Percentiles rank a stretch among this genome's conserved stretches.
phyloP scores from a whole-genome alignment of 305 asterid genomes.

The Plantago coronopus region DNA sequence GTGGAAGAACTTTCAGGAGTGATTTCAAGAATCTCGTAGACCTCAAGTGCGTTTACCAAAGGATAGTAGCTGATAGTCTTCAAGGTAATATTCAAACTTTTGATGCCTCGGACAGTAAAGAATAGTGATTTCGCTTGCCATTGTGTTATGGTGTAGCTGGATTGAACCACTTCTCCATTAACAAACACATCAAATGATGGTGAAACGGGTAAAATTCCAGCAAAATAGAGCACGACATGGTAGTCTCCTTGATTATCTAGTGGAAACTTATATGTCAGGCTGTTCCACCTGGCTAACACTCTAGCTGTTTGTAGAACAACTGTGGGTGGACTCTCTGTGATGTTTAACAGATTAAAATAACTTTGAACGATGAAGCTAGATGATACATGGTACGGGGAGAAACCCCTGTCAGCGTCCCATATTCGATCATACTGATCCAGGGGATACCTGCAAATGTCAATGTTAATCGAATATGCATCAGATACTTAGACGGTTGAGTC shows the following conservation, averaged over 20 bases:
- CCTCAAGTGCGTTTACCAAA: constrained; percentile 77
- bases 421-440: constrained; percentile 78
- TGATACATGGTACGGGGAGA: constrained; percentile 77
- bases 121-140: constrained; percentile 51
- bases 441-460: constrained; percentile 58
- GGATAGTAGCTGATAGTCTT: constrained; percentile 67
- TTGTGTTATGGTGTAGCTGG: constrained; percentile 58
- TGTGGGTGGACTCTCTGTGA: constrained; percentile 70
- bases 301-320: constrained; percentile 81
- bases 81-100: constrained; percentile 63
- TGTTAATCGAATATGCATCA: constrained; percentile 1
- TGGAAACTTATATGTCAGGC: constrained; percentile 58
- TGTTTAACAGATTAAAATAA: constrained; percentile 44
- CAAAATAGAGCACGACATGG: constrained; percentile 78
- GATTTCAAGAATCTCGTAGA: constrained; percentile 69
- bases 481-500: too few species aligned
- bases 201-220: constrained; percentile 78
- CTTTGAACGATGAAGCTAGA: constrained; percentile 58
- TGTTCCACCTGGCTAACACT: constrained; percentile 73
- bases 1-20: constrained; percentile 82
- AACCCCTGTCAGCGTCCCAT: constrained; percentile 89
- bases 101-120: constrained; percentile 55
- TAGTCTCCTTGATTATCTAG: constrained; percentile 68
- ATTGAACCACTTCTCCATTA: constrained; percentile 49
- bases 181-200: constrained; percentile 72